Evolutionary conservation across 495 filamentous ascomycete genomes (phyloP), one percentile per base, ranked within the genome.

Genomic region (Penicillium ochrochloron): DNA sequence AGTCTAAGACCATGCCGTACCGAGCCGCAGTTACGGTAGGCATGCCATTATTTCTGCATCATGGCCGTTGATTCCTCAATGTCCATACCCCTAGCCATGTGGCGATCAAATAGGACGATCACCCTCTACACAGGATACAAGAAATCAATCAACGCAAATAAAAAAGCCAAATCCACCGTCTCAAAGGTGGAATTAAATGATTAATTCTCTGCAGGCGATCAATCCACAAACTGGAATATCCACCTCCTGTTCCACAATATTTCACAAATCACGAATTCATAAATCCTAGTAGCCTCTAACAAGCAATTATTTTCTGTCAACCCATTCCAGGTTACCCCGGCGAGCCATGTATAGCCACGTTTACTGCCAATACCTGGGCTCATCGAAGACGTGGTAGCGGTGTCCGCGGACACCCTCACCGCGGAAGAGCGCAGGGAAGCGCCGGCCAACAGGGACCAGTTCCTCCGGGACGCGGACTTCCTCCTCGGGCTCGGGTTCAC

Each of bases 371-470:
- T 93, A 98, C 74, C 92, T 85, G 57, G 95, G 95, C 80, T 95
- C 91, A 62, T 97, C 85, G 75, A 99, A 98, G 27, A 98, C 96
- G 79, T 99, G 96, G 77, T 98, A 99, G 41, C 81, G 79, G 79
- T 99, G 96, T 11, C 91, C 96, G 66, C 95, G 82, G 11, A 95
- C 90, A 39, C 96, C 96, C 68, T 93, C 75, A 0, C 93, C 95
- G 65, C 85, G 88, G 76, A 99, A 97, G 74, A 95, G 71, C 12
- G 81, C 83, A n/a, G 95, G 96, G 84, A 97, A 99, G 39, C 90
- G 85, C 74, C 87, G 86, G 35, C 90, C 93, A 63, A 82, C 80
- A 4, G 91, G 86, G 3, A 98, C 88, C 66, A 88, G 77, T 6
- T 91, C 86, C 65, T 90, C 85, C 21, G 85, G 82, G 29, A 92